Base-by-base conservation (phyloP, 345 rosid genomes). In the Hibiscus mutabilis region DNA sequence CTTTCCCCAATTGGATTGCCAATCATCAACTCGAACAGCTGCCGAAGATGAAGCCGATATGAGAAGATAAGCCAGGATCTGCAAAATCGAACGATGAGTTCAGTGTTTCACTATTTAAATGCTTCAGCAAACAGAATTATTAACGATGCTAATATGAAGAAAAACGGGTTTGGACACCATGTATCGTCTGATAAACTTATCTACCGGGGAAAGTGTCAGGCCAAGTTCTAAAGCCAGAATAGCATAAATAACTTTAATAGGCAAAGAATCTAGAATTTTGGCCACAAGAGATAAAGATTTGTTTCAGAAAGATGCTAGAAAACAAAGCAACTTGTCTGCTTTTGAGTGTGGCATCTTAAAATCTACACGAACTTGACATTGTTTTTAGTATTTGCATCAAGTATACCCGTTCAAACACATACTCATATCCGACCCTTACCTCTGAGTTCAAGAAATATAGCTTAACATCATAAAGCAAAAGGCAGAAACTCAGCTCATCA, bases 21-120 rank as follows among this genome's bases (percentile, higher is more conserved):
- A 91, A 71, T 93, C 92, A 31, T 89, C 97, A 0, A 91, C 87
- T 44, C 98, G 80, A 14, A 88, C 87, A 5, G 90, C 83, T 19
- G 98, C 96, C 1, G 98, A 84, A 16, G 98, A 86, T 60, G 97
- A 88, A 7, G 98, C 87, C 3, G 98, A 91, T 69, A 91, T 75
- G 71, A 89, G 89, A 75, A 93, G 98, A 83, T 91, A 93, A 15
- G 90, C 82, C 74, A 93, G 22, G 53, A 87, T 66, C 98, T 91
- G 86, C 79, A 73, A 61, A 25, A 63, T 72, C 14, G 46, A 69
- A 74, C 6, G 57, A 65, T 5, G 25, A 6, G 18, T 37, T 16
- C 57, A 37, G 8, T 66, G 46, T 16, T 61, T 46, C 76, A 62
- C 2, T 18, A n/a, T 68, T 40, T 12, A 72, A 66, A 71, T 44